These are phyloP conservation scores for Neurospora sp. DNA, from an alignment of 495 filamentous ascomycete species.

Conservation along the genomic window DNA sequence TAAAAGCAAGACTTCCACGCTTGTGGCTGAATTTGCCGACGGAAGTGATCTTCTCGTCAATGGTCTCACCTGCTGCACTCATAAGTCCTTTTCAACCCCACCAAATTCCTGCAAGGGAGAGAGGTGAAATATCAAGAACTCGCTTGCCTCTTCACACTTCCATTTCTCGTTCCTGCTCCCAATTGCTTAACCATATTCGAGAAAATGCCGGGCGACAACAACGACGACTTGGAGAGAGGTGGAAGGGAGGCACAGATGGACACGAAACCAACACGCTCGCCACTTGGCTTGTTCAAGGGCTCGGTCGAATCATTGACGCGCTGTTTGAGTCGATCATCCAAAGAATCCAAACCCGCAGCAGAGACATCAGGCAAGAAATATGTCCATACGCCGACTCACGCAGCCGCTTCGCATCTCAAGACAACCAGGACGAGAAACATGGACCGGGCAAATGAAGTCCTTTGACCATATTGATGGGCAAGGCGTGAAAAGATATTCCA, in stretches of 20 bases:
- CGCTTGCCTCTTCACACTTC: not conserved
- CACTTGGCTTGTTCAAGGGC: constrained; percentile 11
- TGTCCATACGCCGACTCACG: constrained; percentile 30
- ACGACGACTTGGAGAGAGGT: not conserved
- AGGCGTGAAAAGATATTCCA: not conserved
- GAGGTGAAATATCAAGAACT: not conserved
- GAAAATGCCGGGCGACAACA: constrained; percentile 4
- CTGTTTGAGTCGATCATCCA: constrained; percentile 1
- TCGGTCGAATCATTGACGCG: constrained; percentile 2
- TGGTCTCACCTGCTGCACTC: not conserved
- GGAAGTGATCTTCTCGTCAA: not conserved
- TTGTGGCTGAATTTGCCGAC: not conserved
- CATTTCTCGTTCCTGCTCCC: not conserved
- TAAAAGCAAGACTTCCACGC: not conserved
- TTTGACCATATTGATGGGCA: constrained; percentile 8
- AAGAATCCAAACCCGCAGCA: not conserved
- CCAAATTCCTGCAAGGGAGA: not conserved
- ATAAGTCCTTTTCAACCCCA: not conserved
- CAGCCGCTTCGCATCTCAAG: constrained; percentile 29
- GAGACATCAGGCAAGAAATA: constrained; percentile 18
- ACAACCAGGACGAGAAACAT: constrained; percentile 30
- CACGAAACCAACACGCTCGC: not conserved
- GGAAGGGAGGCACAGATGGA: not conserved
- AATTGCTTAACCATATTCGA: too few relatives aligned
- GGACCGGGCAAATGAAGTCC: constrained; percentile 25